A percentile compares a stretch with the other conserved stretches of the same genome.
Conservation (phyloP, 2,329 filamentous ascomycete species). For the Thielaviopsis populi region DNA sequence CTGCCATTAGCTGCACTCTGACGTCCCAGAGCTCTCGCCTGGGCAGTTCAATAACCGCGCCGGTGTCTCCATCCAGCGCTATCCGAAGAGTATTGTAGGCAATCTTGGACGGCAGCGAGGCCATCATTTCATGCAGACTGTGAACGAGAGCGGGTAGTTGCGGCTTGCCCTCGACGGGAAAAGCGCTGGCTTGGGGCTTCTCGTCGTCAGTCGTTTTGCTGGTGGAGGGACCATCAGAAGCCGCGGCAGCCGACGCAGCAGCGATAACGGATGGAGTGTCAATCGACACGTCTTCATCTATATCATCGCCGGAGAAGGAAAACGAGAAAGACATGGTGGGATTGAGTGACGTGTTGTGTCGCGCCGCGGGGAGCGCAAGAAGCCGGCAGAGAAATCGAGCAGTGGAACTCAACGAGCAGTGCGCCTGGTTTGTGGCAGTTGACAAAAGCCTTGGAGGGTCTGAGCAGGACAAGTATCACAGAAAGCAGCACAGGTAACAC, state of each 20-base stretch:
- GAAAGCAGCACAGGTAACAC: background rate
- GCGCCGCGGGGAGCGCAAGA: background rate
- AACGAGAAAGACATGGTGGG: conserved; percentile 40
- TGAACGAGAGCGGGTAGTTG: conserved; percentile 41
- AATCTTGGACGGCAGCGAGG: conserved; percentile 54
- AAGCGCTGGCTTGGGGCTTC: conserved; percentile 30
- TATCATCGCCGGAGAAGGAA: conserved; percentile 48
- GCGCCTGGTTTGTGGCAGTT: background rate
- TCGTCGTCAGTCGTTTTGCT: conserved; percentile 19
- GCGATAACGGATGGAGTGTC: conserved; percentile 19
- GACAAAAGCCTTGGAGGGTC: background rate
- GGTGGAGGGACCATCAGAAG: conserved; percentile 5
- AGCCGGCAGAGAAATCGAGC: background rate
- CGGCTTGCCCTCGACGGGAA: conserved; percentile 46
- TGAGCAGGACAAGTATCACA: background rate
- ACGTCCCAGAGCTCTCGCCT: conserved; percentile 72
- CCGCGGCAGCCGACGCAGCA: conserved; percentile 7
- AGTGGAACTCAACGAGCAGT: background rate
- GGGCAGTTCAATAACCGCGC: conserved; percentile 42
- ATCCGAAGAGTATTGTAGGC: conserved; percentile 50
- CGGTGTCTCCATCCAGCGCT: conserved; percentile 26
- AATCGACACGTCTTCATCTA: conserved; percentile 33
- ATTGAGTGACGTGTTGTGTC: background rate
- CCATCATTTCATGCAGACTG: conserved; percentile 36
- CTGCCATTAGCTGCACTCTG: conserved; percentile 65